Base-by-base conservation (phyloP, 805 yeast genomes). In the Metschnikowia chrysomelidarum region DNA sequence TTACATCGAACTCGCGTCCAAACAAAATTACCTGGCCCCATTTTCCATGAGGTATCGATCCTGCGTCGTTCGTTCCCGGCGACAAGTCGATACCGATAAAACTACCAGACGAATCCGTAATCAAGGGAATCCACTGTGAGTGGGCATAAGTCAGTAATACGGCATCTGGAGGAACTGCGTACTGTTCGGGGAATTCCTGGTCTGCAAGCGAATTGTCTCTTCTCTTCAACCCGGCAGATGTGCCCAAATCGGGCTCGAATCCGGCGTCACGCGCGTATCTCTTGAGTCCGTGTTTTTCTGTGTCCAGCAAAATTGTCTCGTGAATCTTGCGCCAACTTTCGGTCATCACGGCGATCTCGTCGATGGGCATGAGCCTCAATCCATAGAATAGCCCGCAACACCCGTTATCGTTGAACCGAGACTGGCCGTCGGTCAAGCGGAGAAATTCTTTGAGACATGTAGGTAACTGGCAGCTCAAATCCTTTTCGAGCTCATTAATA, bases 1-100 rank as follows among this genome's bases (percentile, higher is more conserved):
- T 91, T 24, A 84, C 78, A 64, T 91, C 98, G 55, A 80, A 91
- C 47, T 91, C 98, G 54, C 97, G 80, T 24, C 98, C 98, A 59
- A 86, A 91, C 36, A 89, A 55, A 44, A 91, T 91, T 13, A 93
- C 82, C 64, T 91, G 98, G 24, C 98, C 98, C 75, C 84, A 79
- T 39, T 68, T 71, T 2, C 67, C 68, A 1, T 32, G 22, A 12
- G 40, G 30, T 7, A 40, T 26, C 28, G 28, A 24, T 3, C 27
- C 6, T 2, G 37, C 40, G 10, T 37, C 41, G 7, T 35, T 12
- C 3, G 42, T 25, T 3, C 39, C 46, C 2, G 40, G 39, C 7
- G 68, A 57, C 41, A 91, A 71, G 62, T 91, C 98, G 11, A 93
- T 68, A 34, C 88, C 98, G 45, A 91, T 80, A 59, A 88, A 89